These are phyloP conservation scores for Aspergillus piperis DNA, from an alignment of 2,329 filamentous ascomycete genomes.

Conservation along the genomic window DNA sequence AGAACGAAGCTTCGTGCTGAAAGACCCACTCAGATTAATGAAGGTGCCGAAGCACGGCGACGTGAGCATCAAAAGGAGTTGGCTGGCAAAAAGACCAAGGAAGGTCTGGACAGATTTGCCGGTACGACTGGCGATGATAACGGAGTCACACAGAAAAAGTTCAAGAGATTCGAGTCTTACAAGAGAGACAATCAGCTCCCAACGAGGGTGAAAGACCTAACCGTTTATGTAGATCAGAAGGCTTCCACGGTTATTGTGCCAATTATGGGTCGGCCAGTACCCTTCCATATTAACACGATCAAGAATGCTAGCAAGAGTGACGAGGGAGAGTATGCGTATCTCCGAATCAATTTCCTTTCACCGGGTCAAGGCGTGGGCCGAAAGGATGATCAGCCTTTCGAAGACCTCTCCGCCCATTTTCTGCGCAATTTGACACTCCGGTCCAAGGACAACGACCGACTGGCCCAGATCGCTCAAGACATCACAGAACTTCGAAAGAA, in stretches of 20 bases:
- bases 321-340: slow-evolving; percentile 88
- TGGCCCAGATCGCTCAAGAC: slow-evolving; percentile 86
- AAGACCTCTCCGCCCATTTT: slow-evolving; percentile 94
- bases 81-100: slow-evolving; percentile 82
- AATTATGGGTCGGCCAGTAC: slow-evolving; percentile 95
- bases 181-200: slow-evolving; percentile 97
- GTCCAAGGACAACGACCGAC: slow-evolving; percentile 82
- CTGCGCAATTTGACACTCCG: slow-evolving; percentile 93
- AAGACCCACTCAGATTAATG: slow-evolving; percentile 81
- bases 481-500: slow-evolving; percentile 97
- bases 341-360: slow-evolving; percentile 96
- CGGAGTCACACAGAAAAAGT: slow-evolving; percentile 93
- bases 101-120: slow-evolving; percentile 81
- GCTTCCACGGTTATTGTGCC: slow-evolving; percentile 88
- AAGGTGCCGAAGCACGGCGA: slow-evolving; percentile 83
- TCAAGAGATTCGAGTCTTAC: slow-evolving; percentile 98
- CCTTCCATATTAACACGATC: slow-evolving; percentile 97
- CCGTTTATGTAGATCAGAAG: slow-evolving; percentile 88
- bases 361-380: slow-evolving; percentile 95
- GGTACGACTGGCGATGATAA: slow-evolving; percentile 83
- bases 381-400: slow-evolving; percentile 97
- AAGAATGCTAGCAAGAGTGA: slow-evolving; percentile 99
- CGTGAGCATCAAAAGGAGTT: slow-evolving; percentile 91
- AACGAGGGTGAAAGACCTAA: slow-evolving; percentile 75
- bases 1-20: slow-evolving; percentile 90